Base-by-base conservation (phyloP, 2,329 filamentous ascomycete genomes). In the Capronia coronata region DNA sequence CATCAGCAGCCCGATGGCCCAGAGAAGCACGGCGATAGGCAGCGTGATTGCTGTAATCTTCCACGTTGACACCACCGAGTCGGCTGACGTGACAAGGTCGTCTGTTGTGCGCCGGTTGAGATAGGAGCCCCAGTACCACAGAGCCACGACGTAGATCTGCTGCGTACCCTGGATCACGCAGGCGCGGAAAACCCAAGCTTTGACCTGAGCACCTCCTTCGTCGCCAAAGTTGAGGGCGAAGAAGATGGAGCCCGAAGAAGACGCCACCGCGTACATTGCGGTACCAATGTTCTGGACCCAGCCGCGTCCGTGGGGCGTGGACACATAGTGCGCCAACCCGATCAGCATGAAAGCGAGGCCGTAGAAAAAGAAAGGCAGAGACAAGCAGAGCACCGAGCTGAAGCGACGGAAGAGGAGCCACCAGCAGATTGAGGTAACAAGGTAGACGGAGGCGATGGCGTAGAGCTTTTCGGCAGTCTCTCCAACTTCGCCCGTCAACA, bases 161-260 rank as follows among this genome's bases (percentile, higher is more conserved):
- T 84, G 81, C 5, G 79, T 80, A 35, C 82, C 82, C 62, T 84
- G 79, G 44, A 85, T 82, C 10, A 79, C 64, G 59, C 80, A 81
- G 13, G 82, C 82, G 49, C 82, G 75, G 66, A 79, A 82, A n/a
- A 81, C 79, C 80, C 80, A 84, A 29, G 78, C 72, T 61, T 77
- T 80, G 37, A 82, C 75, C 5, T 80, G 78, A 2, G 76, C 74
- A 40, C 79, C 79, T 35, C 76, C 78, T 68, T 82, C 79, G 57
- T 78, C 77, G 49, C 80, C 80, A 59, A 83, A 84, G 64, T 84
- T 84, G 43, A 83, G 72, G 1, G 80, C 75, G 59, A 85, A 85
- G 68, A 79, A 83, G 49, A 85, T 71, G 1, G 77, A 78, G 10
- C 82, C 82, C 34, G 76, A 78, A 7, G 79, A 75, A 4, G 81